Evolutionary conservation across 148 eudicot species (phyloP).

Genomic region (Diospyros lotus): DNA sequence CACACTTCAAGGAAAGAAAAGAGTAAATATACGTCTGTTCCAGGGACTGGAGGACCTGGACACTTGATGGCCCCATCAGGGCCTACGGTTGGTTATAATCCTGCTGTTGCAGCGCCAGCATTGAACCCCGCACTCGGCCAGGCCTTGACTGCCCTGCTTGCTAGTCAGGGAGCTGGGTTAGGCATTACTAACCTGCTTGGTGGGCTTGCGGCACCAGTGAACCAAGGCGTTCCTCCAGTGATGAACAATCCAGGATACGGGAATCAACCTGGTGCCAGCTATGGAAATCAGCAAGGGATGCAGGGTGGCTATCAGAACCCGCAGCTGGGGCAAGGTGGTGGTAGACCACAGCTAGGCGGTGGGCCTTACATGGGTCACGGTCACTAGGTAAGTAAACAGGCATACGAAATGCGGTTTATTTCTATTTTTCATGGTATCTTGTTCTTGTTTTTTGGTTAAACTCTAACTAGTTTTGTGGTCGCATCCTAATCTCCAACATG

Average conservation of each 20-base stretch:
- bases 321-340: constrained; percentile 74
- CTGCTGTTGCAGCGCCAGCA: constrained; percentile 37
- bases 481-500: too few relatives aligned
- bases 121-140: constrained; percentile 76
- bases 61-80: constrained; percentile 59
- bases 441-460: not conserved
- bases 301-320: constrained; percentile 52
- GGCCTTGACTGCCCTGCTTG: constrained; percentile 74
- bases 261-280: constrained; percentile 49
- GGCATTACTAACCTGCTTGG: constrained; percentile 69
- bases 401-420: constrained; percentile 9
- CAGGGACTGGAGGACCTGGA: constrained; percentile 38
- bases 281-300: constrained; percentile 45
- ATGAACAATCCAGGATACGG: constrained; percentile 50
- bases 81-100: constrained; percentile 39
- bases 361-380: constrained; percentile 67
- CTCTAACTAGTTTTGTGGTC: not conserved
- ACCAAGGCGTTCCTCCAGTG: constrained; percentile 32
- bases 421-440: not conserved
- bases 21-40: constrained; percentile 31
- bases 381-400: constrained; percentile 45
- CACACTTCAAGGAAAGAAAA: constrained; percentile 57
- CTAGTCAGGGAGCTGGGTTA: constrained; percentile 72
- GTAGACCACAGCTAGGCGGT: constrained; percentile 60
- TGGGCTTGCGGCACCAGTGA: constrained; percentile 50